Evolutionary conservation across 2,329 filamentous ascomycete genomes (phyloP).

Genomic region (Colletotrichum melonis): DNA sequence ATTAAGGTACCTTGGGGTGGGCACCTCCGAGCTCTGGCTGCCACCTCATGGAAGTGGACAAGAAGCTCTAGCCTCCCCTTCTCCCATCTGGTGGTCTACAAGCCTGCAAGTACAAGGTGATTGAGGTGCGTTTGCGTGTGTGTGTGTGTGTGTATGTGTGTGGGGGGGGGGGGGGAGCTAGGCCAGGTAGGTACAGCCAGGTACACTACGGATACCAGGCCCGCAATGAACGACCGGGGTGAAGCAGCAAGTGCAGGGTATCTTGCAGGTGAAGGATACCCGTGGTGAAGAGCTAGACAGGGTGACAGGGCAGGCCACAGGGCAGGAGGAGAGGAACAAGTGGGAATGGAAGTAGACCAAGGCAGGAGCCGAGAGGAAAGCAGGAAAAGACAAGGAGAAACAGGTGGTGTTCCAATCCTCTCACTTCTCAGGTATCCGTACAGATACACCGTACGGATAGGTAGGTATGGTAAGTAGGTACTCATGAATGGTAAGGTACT

Average conservation of each 20-base stretch:
- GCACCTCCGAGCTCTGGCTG: background rate
- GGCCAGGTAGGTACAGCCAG: no score
- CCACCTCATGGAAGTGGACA: slow-evolving; percentile 2
- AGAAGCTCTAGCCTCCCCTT: background rate
- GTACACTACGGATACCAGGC: background rate
- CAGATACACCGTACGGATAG: no score
- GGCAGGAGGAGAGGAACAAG: background rate
- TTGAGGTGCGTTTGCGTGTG: background rate
- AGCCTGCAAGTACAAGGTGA: no score
- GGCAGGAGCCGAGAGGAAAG: slow-evolving; percentile 6
- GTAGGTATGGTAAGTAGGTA: no score
- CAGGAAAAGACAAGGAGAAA: background rate
- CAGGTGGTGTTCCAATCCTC: background rate
- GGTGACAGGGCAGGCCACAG: background rate
- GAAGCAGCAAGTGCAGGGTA: background rate
- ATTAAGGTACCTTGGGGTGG: slow-evolving; percentile 19
- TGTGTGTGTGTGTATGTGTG: no score
- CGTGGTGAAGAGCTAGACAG: background rate
- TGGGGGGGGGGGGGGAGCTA: background rate
- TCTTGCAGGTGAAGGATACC: background rate
- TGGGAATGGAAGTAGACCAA: slow-evolving; percentile 20
- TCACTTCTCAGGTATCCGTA: background rate
- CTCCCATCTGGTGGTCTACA: background rate
- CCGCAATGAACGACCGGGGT: slow-evolving; percentile 17
- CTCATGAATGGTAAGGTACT: no score